A percentile compares a stretch with the other conserved stretches of the same genome.
phyloP scores from a whole-genome alignment of 495 filamentous ascomycete genomes.

The Alectoria sarmentosa region DNA sequence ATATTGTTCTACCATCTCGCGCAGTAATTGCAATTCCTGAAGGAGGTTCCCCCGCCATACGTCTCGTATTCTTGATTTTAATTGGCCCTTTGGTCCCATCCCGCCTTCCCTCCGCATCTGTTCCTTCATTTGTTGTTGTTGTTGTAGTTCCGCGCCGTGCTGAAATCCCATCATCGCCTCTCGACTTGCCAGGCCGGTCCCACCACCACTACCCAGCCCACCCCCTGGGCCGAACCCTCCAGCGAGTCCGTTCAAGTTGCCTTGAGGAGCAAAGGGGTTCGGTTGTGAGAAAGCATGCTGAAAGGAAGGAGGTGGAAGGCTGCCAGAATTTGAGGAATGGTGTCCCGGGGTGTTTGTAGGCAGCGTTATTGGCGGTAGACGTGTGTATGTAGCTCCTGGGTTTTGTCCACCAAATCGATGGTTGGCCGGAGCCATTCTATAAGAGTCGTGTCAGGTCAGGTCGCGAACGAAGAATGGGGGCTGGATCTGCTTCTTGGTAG shows the following conservation, averaged over 20 bases:
- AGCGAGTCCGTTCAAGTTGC: conserved; percentile 50
- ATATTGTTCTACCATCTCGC: conserved; percentile 78
- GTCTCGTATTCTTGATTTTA: conserved; percentile 77
- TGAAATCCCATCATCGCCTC: conserved; percentile 82
- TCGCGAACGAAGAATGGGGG: background rate
- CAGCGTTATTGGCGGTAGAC: conserved; percentile 38
- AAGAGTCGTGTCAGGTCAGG: conserved; percentile 24
- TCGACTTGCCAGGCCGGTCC: conserved; percentile 81
- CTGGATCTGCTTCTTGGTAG: background rate
- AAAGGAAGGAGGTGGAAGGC: conserved; percentile 54
- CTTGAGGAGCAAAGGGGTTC: conserved; percentile 57
- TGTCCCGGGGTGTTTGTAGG: conserved; percentile 31
- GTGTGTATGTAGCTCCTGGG: conserved; percentile 41
- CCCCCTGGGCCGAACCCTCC: conserved; percentile 49
- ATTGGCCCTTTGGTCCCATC: conserved; percentile 37
- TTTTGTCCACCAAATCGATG: conserved; percentile 48
- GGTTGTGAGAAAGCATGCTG: conserved; percentile 49
- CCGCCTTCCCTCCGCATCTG: conserved; percentile 43
- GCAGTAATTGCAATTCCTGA: conserved; percentile 77
- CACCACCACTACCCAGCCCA: conserved; percentile 56
- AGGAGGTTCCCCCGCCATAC: conserved; percentile 89
- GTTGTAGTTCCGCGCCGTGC: conserved; percentile 65
- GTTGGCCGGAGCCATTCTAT: conserved; percentile 46
- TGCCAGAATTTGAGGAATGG: conserved; percentile 41
- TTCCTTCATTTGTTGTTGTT: conserved; percentile 42